phyloP scores from a whole-genome alignment of 768 basidiomycete species.

The Boletus vermiculosoides region DNA sequence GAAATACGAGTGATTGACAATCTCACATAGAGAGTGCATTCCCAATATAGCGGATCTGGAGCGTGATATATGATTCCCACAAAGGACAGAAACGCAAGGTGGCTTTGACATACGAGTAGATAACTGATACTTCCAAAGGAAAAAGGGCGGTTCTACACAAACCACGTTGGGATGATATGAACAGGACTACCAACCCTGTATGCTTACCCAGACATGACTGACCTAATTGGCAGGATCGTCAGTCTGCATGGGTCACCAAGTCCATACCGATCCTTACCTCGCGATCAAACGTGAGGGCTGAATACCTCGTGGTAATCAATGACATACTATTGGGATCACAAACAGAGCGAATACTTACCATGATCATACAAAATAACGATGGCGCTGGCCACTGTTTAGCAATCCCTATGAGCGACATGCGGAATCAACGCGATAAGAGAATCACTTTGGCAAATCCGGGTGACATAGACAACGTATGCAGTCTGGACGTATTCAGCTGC shows the following conservation, averaged over 20 bases:
- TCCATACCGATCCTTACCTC: slow-evolving; percentile 8
- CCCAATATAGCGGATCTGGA: slow-evolving; percentile 25
- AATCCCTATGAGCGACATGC: not conserved
- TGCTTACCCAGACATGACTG: slow-evolving; percentile 20
- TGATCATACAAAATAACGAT: slow-evolving; percentile 22
- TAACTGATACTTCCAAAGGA: slow-evolving; percentile 22
- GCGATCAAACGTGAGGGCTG: slow-evolving; percentile 17
- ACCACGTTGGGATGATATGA: not conserved
- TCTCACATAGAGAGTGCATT: slow-evolving; percentile 21
- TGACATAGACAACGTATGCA: slow-evolving; percentile 4
- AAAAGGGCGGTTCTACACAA: slow-evolving; percentile 2
- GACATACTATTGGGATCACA: not conserved
- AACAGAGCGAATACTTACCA: slow-evolving; percentile 2
- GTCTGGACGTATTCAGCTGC: not conserved
- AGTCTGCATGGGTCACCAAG: not conserved
- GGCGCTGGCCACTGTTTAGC: slow-evolving; percentile 7
- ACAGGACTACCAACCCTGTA: not conserved
- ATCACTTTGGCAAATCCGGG: slow-evolving; percentile 14
- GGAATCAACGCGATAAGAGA: not conserved
- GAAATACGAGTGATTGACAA: not conserved
- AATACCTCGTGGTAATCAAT: not conserved
- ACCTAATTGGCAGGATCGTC: slow-evolving; percentile 5
- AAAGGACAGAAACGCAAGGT: not conserved
- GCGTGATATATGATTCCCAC: not conserved
- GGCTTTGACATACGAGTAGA: slow-evolving; percentile 16